These are phyloP conservation scores for Myxozyma sirexii DNA, from an alignment of 805 yeast genomes.

Conservation along the genomic window DNA sequence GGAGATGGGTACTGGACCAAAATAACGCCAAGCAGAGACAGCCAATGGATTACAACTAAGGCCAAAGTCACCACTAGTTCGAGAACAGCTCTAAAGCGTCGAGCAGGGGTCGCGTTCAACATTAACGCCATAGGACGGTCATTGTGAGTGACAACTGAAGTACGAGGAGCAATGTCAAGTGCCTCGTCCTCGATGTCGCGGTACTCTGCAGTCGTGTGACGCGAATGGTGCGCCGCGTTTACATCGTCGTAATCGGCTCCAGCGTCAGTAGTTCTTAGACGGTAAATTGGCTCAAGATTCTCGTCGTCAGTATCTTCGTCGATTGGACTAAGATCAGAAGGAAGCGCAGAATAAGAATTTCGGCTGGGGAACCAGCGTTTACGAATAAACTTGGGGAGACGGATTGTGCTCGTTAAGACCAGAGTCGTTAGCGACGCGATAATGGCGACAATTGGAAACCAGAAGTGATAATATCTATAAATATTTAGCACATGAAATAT, in stretches of 20 bases:
- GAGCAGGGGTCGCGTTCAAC: constrained; percentile 13
- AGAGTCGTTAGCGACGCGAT: constrained; percentile 33
- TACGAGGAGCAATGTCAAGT: constrained; percentile 22
- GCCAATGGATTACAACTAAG: constrained; percentile 18
- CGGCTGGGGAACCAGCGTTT: constrained; percentile 13
- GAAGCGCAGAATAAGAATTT: constrained; percentile 13
- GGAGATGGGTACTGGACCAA: constrained; percentile 22
- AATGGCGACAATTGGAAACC: constrained; percentile 37
- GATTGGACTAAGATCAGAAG: constrained; percentile 7
- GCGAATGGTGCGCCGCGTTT: not conserved
- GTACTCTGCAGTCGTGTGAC: constrained; percentile 1
- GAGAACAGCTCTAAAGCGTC: constrained; percentile 20
- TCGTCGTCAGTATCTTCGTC: constrained; percentile 22
- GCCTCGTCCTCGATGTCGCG: constrained; percentile 25
- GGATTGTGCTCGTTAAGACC: constrained; percentile 25
- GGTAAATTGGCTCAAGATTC: constrained; percentile 19
- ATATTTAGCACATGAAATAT: not conserved
- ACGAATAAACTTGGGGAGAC: constrained; percentile 18
- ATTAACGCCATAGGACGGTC: constrained; percentile 6
- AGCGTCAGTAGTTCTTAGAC: constrained; percentile 30
- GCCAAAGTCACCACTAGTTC: constrained; percentile 17
- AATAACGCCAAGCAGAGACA: constrained; percentile 14
- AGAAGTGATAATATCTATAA: constrained; percentile 38
- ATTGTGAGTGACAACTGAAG: constrained; percentile 5
- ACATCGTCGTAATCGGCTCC: constrained; percentile 27